Evolutionary conservation across 2,329 filamentous ascomycete genomes (phyloP).

Genomic region (Stemphylium lycopersici): DNA sequence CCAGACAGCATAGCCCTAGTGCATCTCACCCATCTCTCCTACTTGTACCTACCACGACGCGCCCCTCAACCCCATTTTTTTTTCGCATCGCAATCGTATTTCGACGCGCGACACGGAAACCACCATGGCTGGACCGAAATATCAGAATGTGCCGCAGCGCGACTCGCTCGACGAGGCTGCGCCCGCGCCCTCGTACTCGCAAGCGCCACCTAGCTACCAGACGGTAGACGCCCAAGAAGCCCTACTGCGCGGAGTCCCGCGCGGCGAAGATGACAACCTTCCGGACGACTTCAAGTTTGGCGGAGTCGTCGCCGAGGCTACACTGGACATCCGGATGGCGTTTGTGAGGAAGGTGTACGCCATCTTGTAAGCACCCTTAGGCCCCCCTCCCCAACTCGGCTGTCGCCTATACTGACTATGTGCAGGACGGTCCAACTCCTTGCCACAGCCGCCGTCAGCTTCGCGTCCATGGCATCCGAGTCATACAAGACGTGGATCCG

Average conservation of each 20-base stretch:
- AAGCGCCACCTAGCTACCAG: slow-evolving; percentile 83
- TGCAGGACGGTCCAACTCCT: slow-evolving; percentile 83
- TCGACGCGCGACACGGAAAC: not conserved
- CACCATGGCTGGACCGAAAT: slow-evolving; percentile 79
- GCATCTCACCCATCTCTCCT: slow-evolving; percentile 1
- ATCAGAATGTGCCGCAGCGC: slow-evolving; percentile 80
- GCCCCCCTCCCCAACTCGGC: not conserved
- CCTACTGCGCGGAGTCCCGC: slow-evolving; percentile 68
- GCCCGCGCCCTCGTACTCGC: slow-evolving; percentile 60
- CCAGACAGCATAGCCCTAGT: slow-evolving; percentile 10
- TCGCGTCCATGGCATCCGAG: slow-evolving; percentile 82
- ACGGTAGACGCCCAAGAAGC: slow-evolving; percentile 64
- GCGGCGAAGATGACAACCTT: slow-evolving; percentile 85
- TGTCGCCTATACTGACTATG: slow-evolving; percentile 18
- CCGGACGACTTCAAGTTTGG: slow-evolving; percentile 99
- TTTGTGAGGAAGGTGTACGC: slow-evolving; percentile 98
- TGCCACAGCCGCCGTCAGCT: slow-evolving; percentile 79
- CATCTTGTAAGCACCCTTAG: slow-evolving; percentile 68
- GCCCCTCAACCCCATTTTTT: not conserved
- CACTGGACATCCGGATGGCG: slow-evolving; percentile 93
- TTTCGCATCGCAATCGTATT: not conserved
- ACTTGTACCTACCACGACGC: slow-evolving; percentile 1
- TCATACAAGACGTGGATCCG: slow-evolving; percentile 89
- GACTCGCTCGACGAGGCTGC: slow-evolving; percentile 76
- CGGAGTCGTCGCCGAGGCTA: slow-evolving; percentile 89